Evolutionary conservation across 352 stramenopile species (phyloP).

Genomic region (Phytophthora fragariae): DNA sequence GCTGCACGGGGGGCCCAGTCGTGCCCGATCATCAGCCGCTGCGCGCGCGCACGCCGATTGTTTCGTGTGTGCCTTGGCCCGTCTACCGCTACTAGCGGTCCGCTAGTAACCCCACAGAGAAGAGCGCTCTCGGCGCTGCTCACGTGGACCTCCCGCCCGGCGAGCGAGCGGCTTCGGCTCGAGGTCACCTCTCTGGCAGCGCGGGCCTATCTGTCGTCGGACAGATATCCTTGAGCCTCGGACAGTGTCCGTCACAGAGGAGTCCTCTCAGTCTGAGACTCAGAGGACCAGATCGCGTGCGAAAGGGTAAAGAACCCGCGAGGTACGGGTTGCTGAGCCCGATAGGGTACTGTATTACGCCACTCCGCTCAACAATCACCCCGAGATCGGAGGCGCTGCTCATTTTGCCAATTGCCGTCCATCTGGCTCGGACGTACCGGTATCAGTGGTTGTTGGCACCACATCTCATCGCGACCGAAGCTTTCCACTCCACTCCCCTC

Average conservation of each 20-base stretch:
- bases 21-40: background rate
- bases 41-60: constrained; percentile 11
- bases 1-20: background rate
- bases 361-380: constrained; percentile 4
- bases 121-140: constrained; percentile 27
- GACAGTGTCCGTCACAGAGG: no score
- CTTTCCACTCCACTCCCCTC: background rate
- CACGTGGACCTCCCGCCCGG: background rate
- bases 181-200: constrained; percentile 17
- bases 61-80: constrained; percentile 29
- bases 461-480: constrained; percentile 20
- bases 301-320: constrained; percentile 33
- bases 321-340: background rate
- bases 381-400: constrained; percentile 27
- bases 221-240: no score
- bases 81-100: constrained; percentile 18
- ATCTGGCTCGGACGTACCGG: constrained; percentile 27
- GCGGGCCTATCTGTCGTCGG: background rate
- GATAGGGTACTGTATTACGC: constrained; percentile 24
- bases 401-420: constrained; percentile 42
- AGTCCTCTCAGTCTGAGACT: background rate
- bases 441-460: constrained; percentile 19
- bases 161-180: background rate
- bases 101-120: constrained; percentile 27
- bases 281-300: constrained; percentile 34